Evolutionary conservation across 306 rosid genomes (phyloP).

Genomic region (Glycine soja): DNA sequence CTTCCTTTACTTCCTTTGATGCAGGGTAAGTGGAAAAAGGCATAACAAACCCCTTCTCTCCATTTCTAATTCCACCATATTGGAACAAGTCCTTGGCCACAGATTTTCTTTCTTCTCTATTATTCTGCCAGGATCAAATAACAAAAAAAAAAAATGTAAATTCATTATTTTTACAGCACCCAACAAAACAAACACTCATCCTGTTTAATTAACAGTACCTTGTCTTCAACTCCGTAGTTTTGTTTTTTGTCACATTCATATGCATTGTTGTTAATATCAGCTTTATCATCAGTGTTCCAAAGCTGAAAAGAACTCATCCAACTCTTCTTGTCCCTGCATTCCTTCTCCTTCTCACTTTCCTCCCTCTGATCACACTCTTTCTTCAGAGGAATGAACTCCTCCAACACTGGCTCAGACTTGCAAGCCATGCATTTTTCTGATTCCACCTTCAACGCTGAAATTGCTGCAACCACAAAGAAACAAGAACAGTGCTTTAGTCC

Average conservation of each 20-base stretch:
- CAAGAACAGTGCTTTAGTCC: not conserved
- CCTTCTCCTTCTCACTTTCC: conserved; percentile 9
- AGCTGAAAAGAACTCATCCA: conserved; percentile 34
- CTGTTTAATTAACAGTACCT: conserved; percentile 12
- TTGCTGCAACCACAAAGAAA: not conserved
- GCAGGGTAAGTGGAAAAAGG: not conserved
- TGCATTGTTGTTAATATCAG: not conserved
- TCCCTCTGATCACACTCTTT: not conserved
- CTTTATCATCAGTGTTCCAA: not conserved
- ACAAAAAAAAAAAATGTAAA: not conserved
- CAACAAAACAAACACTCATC: not conserved
- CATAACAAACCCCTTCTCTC: conserved; percentile 1
- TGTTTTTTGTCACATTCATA: not conserved
- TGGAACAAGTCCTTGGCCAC: not conserved
- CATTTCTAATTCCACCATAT: not conserved
- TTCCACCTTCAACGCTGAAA: conserved; percentile 54
- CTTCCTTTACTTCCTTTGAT: conserved; percentile 4
- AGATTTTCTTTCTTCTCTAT: not conserved
- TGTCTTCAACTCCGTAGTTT: not conserved
- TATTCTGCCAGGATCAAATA: not conserved
- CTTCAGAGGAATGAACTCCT: conserved; percentile 27
- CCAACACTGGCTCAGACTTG: conserved; percentile 31
- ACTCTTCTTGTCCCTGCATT: conserved; percentile 2
- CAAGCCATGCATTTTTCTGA: conserved; percentile 49
- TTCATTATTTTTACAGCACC: not conserved